Percentiles rank a stretch among this genome's conserved stretches.
phyloP scores from a whole-genome alignment of 1,284 basidiomycete genomes.

The Pascua guehoae region DNA sequence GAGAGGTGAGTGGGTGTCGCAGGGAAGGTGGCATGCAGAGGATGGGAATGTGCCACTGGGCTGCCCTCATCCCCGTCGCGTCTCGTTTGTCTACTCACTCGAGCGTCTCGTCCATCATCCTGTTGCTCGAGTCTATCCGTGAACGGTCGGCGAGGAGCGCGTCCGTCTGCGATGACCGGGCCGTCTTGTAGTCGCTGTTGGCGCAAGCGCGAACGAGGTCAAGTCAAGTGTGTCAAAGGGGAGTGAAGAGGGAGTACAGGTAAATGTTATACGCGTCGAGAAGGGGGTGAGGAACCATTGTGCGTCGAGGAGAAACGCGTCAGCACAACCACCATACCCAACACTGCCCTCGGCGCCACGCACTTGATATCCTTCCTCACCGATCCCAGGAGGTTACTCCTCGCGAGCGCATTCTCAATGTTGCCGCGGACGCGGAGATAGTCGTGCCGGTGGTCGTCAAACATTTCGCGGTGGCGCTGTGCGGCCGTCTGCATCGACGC shows the following conservation, averaged over 20 bases:
- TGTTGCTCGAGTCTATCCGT: slow-evolving; percentile 84
- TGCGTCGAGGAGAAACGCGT: too few species aligned
- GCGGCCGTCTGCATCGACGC: slow-evolving; percentile 83
- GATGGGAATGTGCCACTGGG: neutral
- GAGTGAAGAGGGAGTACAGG: too few species aligned
- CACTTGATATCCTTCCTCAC: slow-evolving; percentile 94
- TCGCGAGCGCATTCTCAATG: slow-evolving; percentile 76
- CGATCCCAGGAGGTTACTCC: slow-evolving; percentile 81
- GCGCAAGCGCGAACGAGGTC: too few species aligned
- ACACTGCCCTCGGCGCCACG: slow-evolving; percentile 34
- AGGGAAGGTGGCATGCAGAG: neutral
- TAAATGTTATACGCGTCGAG: too few species aligned
- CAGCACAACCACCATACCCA: too few species aligned
- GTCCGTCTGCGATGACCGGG: slow-evolving; percentile 72
- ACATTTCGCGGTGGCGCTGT: slow-evolving; percentile 83
- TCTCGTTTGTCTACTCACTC: slow-evolving; percentile 57
- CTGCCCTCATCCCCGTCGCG: neutral
- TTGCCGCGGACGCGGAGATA: slow-evolving; percentile 75
- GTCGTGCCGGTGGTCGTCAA: slow-evolving; percentile 82
- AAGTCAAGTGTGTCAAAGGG: too few species aligned
- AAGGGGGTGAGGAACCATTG: too few species aligned
- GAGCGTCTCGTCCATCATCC: slow-evolving; percentile 89
- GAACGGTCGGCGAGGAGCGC: slow-evolving; percentile 81
- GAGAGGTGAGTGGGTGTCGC: slow-evolving; percentile 1
- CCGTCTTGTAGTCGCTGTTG: slow-evolving; percentile 64